Evolutionary conservation across 305 asterid species (phyloP), one percentile per base, ranked within the genome.

Genomic region (Petunia hybrid): DNA sequence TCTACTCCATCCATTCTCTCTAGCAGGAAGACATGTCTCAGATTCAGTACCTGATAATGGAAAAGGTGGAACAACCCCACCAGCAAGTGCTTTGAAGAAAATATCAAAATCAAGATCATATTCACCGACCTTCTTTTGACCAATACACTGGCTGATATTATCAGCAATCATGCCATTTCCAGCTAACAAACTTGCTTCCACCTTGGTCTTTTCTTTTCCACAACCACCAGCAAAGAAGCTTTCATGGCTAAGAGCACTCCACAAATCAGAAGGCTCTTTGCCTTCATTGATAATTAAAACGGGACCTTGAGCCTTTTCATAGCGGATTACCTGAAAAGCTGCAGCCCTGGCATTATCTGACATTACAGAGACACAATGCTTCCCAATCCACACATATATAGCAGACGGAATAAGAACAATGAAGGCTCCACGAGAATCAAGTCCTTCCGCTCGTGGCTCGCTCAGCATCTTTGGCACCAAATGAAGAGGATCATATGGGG

Each of bases 361-460:
- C 98, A 94, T 91, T 84, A 93, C 81, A 1, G 83, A 63, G 56
- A 85, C 74, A 83, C 97, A 94, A 73, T 82, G 82, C 89, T 85
- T 89, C 60, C 99, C 99, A 0, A 87, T 82, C 99, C 99, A 96
- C 71, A 91, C 90, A 68, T 90, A 96, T 55, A 94, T 85, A 82
- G 89, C 93, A 39, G 92, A 91, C 53, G 98, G 98, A 80, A 92
- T 81, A 78, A 92, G 97, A 77, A 94, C 76, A 80, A 96, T 89
- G 87, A 94, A 96, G 6, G 99, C 93, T 60, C 97, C 98, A 22
- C 99, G 98, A 36, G 98, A 90, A 76, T 94, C 99, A 1, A 96
- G 97, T 57, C 83, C 90, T n/a, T 84, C 76, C 2, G 83, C 78
- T 55, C 92, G 89, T 3, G 99, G 90, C 81, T 93, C 93, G 77